A percentile compares a stretch with the other conserved stretches of the same genome.
Evolutionary conservation across 768 basidiomycete genomes (phyloP).

Genomic region (Lenzites betulinus): DNA sequence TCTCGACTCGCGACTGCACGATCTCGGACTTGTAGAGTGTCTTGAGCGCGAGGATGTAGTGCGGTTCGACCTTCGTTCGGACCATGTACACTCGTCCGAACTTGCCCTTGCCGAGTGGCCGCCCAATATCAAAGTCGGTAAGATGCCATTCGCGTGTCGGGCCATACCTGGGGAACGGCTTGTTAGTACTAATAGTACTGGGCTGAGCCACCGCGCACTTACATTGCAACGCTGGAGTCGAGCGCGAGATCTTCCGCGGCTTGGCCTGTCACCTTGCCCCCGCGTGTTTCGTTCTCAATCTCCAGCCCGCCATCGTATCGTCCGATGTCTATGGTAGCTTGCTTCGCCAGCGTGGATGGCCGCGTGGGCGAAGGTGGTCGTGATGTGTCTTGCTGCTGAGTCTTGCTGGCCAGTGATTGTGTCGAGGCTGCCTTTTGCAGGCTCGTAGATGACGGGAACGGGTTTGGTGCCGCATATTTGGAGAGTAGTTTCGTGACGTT

Average conservation of each 20-base stretch:
- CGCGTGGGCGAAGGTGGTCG: conserved; percentile 23
- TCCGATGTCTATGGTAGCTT: conserved; percentile 68
- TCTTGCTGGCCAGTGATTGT: conserved; percentile 19
- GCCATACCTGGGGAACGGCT: conserved; percentile 45
- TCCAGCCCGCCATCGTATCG: conserved; percentile 98
- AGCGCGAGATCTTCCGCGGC: conserved; percentile 81
- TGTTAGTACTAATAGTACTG: neutral
- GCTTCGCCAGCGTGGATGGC: conserved; percentile 20
- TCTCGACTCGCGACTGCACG: conserved; percentile 88
- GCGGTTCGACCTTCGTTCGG: conserved; percentile 82
- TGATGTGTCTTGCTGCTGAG: conserved; percentile 28
- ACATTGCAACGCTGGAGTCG: conserved; percentile 78
- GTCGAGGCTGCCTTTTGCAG: conserved; percentile 26
- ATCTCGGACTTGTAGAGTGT: conserved; percentile 97
- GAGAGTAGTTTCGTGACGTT: conserved; percentile 72
- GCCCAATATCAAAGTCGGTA: conserved; percentile 88
- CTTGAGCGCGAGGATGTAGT: conserved; percentile 95
- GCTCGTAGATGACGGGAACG: conserved; percentile 29
- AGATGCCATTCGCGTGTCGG: conserved; percentile 88
- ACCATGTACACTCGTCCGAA: conserved; percentile 99
- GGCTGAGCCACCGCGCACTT: conserved; percentile 27
- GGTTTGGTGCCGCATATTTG: conserved; percentile 72
- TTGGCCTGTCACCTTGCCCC: conserved; percentile 73
- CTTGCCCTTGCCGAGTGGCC: conserved; percentile 97
- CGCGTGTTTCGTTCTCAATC: conserved; percentile 78